Conservation (phyloP, 176 grass and related monocot genomes). For the Hordeum marinum region DNA sequence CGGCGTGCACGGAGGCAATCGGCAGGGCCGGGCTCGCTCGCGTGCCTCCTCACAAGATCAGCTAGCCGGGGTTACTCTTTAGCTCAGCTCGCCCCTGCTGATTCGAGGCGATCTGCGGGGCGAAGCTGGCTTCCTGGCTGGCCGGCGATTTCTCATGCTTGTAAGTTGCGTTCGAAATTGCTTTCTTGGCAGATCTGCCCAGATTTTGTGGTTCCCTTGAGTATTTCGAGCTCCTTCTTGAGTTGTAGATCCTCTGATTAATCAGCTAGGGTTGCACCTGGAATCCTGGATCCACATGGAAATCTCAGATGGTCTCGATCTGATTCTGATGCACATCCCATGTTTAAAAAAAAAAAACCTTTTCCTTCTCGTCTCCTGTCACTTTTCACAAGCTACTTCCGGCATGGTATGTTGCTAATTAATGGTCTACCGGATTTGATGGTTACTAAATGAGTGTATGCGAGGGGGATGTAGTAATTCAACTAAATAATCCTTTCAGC, state of each 20-base stretch:
- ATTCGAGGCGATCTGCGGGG: not conserved
- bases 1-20: not conserved
- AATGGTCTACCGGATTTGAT: not conserved
- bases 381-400: not conserved
- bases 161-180: not conserved
- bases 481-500: not conserved
- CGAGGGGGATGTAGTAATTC: not conserved
- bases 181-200: constrained; percentile 15
- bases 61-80: not conserved
- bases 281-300: not conserved
- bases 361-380: not conserved
- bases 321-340: not conserved
- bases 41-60: not conserved
- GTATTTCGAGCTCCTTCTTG: not conserved
- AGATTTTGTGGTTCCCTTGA: not conserved
- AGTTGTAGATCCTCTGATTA: not conserved
- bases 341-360: not conserved
- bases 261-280: not conserved
- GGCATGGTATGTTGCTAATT: not conserved
- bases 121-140: not conserved
- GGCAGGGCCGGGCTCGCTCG: not conserved
- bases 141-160: constrained; percentile 1
- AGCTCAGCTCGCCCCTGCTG: not conserved
- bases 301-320: not conserved
- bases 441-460: not conserved